Percentiles rank a stretch among this genome's conserved stretches.
These are phyloP conservation scores for Scalesia atractyloides DNA, from an alignment of 129 eudicot species.

Conservation along the genomic window DNA sequence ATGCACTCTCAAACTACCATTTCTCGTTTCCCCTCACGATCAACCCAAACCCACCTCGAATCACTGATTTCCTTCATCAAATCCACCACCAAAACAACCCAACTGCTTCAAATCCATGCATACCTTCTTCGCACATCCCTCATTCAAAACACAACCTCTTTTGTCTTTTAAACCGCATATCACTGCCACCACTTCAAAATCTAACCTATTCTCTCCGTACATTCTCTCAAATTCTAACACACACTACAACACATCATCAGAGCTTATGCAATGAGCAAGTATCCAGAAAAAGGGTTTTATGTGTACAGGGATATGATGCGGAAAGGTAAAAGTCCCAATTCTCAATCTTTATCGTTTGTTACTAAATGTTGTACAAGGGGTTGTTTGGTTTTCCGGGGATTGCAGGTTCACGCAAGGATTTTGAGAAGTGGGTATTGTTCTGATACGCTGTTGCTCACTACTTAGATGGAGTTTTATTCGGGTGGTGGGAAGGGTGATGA, in stretches of 20 bases:
- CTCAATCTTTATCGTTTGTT: conserved; percentile 49
- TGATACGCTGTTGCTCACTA: conserved; percentile 62
- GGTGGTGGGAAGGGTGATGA: conserved; percentile 26
- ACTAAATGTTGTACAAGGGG: conserved; percentile 51
- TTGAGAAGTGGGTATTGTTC: conserved; percentile 55
- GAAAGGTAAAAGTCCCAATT: conserved; percentile 47
- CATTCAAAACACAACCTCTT: conserved; percentile 43
- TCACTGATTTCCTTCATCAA: conserved; percentile 57
- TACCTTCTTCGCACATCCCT: conserved; percentile 59
- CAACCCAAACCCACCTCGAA: conserved; percentile 29
- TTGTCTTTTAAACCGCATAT: conserved; percentile 49
- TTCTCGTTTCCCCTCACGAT: conserved; percentile 17
- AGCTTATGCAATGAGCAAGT: conserved; percentile 43
- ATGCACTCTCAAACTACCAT: conserved; percentile 14
- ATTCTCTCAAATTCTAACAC: conserved; percentile 43
- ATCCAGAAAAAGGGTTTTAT: conserved; percentile 50
- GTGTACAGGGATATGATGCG: conserved; percentile 53
- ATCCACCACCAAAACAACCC: conserved; percentile 50
- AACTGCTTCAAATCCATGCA: conserved; percentile 66
- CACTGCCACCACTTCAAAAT: conserved; percentile 40
- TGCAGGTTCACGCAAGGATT: conserved; percentile 60
- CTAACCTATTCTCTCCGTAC: conserved; percentile 42
- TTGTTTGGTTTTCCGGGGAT: conserved; percentile 40
- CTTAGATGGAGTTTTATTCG: conserved; percentile 73
- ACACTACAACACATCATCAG: conserved; percentile 61